Evolutionary conservation across 2,329 filamentous ascomycete genomes (phyloP).

Genomic region (Hymenoscyphus occultus): DNA sequence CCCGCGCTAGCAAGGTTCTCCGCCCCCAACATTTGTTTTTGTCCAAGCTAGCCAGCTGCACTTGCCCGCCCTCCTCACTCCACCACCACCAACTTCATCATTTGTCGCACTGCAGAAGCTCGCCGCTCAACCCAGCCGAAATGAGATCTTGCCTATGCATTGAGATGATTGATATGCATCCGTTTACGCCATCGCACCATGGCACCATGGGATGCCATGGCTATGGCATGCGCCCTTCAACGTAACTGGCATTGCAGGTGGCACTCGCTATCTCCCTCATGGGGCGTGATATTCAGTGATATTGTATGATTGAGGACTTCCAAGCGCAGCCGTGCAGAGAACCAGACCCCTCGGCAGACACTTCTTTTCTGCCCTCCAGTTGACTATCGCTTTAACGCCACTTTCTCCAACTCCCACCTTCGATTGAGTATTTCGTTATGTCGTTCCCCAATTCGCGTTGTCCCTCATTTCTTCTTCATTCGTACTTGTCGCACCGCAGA

Average conservation of each 20-base stretch:
- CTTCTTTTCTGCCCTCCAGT: background rate
- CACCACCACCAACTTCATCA: no score
- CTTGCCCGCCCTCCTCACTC: background rate
- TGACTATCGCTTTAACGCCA: background rate
- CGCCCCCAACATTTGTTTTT: background rate
- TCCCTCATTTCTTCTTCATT: background rate
- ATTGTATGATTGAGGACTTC: no score
- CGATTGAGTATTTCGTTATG: background rate
- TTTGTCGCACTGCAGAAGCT: background rate
- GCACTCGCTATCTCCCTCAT: background rate
- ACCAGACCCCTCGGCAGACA: background rate
- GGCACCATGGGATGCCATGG: background rate
- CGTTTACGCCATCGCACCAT: background rate
- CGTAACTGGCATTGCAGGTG: background rate
- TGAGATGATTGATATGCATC: background rate
- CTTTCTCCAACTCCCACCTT: background rate
- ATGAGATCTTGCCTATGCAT: background rate
- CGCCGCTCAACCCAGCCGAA: background rate
- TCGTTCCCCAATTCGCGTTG: background rate
- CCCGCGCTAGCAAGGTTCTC: background rate
- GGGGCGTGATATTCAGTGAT: no score
- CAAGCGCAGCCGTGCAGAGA: no score
- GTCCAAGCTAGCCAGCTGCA: background rate
- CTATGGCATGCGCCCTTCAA: background rate
- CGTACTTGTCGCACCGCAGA: background rate